These are phyloP conservation scores for Linnemannia schmuckeri DNA, from an alignment of 192 early-diverging fungal species.

Conservation along the genomic window DNA sequence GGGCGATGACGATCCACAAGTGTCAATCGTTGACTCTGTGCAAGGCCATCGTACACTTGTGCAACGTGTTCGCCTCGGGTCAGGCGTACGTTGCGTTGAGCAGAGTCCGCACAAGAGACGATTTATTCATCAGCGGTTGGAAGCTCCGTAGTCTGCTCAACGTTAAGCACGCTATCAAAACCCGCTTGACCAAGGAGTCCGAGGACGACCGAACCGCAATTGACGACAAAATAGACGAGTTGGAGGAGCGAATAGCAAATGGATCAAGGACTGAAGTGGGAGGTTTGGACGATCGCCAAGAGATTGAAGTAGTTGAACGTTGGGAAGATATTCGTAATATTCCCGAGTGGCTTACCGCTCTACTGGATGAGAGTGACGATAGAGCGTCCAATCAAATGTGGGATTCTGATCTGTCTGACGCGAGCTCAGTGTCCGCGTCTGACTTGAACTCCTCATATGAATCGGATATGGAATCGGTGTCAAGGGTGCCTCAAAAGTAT, in stretches of 20 bases:
- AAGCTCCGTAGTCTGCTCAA: neutral
- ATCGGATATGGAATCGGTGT: too few relatives aligned
- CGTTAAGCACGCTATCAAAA: neutral
- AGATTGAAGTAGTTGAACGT: too few relatives aligned
- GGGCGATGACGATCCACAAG: slow-evolving; percentile 22
- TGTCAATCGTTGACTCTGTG: slow-evolving; percentile 10
- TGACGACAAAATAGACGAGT: slow-evolving; percentile 5
- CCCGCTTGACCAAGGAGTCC: slow-evolving; percentile 13
- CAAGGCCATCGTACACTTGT: neutral
- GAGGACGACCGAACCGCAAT: slow-evolving; percentile 13
- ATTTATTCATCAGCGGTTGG: slow-evolving; percentile 7
- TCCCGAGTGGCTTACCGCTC: too few relatives aligned
- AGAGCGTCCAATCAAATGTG: too few relatives aligned
- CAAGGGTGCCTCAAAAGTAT: too few relatives aligned
- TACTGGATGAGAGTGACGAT: too few relatives aligned
- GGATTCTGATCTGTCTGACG: too few relatives aligned
- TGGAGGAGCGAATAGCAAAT: slow-evolving; percentile 5
- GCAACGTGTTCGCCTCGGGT: slow-evolving; percentile 7
- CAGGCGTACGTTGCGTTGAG: slow-evolving; percentile 27
- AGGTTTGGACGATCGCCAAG: too few relatives aligned
- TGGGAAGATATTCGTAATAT: too few relatives aligned
- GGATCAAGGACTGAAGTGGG: too few relatives aligned
- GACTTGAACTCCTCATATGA: too few relatives aligned
- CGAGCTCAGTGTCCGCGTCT: too few relatives aligned
- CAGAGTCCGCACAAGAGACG: slow-evolving; percentile 7